Evolutionary conservation across 108 stramenopile species (phyloP), one percentile per base, ranked within the genome.

Genomic region (Skeletonema menzelii): DNA sequence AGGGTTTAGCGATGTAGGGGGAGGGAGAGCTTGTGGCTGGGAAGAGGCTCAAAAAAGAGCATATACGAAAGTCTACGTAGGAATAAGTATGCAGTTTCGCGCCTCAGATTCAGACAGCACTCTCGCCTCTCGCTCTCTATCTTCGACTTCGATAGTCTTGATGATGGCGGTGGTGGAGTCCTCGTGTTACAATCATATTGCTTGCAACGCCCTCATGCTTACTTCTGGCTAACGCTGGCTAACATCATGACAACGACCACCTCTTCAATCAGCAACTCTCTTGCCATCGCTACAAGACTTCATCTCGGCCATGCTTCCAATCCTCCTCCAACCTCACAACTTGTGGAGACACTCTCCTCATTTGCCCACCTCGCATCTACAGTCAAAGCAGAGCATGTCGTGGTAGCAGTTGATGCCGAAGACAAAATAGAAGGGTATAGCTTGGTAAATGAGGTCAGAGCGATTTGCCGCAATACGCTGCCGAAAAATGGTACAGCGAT

Each of bases 341-440:
- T 76, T 8, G 1, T 32, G 5, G 46, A 63, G 8, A 79, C 74
- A 19, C 68, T 88, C 19, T 14, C 63, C 7, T 71, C 59, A 15
- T 88, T 86, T 22, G 20, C 78, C 62, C 38, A 31, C 3, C 34
- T 70, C 2, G 73, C 82, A 57, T 32, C 59, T 3, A 27, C 40
- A 12, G 53, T 58, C n/a, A 42, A 63, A 4, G 81, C 81, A 22
- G 12, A 65, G 7, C 49, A 46, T n/a, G 81, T 84, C 4, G 69
- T 86, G 15, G 73, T 94, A 59, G 91, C 93, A 0, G 93, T 94
- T 4, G 93, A 94, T 61, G 73, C 83, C 6, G 79, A 83, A 27
- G 70, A 76, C n/a, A 77, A 80, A 67, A 60, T 90, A 30, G 69
- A 66, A 46, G 85, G 77, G 1, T 94, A 91, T 65, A 80, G 85